A percentile compares a stretch with the other conserved stretches of the same genome.
phyloP scores from a whole-genome alignment of 257 asterid genomes.

The Lithospermum erythrorhizon region DNA sequence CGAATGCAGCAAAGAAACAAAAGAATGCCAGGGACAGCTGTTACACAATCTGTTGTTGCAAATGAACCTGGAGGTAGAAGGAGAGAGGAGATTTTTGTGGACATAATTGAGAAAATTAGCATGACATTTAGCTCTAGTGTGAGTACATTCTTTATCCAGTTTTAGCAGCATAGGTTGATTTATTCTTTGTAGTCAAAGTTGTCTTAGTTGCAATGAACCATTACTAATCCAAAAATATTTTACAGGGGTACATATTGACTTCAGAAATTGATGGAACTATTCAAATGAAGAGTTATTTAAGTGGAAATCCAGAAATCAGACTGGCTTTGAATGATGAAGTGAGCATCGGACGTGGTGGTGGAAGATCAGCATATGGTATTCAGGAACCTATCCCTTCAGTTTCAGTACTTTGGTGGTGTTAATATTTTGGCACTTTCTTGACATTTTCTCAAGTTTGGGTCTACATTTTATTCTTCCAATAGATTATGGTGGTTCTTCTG shows the following conservation, averaged over 20 bases:
- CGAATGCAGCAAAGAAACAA: constrained; percentile 86
- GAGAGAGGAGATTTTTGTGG: constrained; percentile 98
- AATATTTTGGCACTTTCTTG: neutral
- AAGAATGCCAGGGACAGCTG: constrained; percentile 98
- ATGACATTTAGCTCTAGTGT: constrained; percentile 98
- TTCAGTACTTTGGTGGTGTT: neutral
- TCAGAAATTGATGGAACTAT: constrained; percentile 99
- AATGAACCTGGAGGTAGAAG: constrained; percentile 92
- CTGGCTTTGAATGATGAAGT: constrained; percentile 93
- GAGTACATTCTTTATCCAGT: constrained; percentile 25
- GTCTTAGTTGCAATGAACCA: neutral
- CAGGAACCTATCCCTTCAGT: constrained; percentile 2
- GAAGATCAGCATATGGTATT: constrained; percentile 63
- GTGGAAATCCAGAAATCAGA: constrained; percentile 96
- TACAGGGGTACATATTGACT: constrained; percentile 72
- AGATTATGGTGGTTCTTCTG: constrained; percentile 88
- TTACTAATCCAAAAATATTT: constrained; percentile 5
- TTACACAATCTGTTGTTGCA: constrained; percentile 94
- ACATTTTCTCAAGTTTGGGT: neutral
- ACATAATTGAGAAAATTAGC: constrained; percentile 93
- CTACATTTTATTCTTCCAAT: constrained; percentile 9
- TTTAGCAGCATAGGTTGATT: neutral
- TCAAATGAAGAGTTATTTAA: constrained; percentile 98
- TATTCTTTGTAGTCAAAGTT: neutral
- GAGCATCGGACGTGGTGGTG: constrained; percentile 64